Evolutionary conservation across 768 basidiomycete species (phyloP), one percentile per base, ranked within the genome.

Genomic region (Leucosporidium scottii): DNA sequence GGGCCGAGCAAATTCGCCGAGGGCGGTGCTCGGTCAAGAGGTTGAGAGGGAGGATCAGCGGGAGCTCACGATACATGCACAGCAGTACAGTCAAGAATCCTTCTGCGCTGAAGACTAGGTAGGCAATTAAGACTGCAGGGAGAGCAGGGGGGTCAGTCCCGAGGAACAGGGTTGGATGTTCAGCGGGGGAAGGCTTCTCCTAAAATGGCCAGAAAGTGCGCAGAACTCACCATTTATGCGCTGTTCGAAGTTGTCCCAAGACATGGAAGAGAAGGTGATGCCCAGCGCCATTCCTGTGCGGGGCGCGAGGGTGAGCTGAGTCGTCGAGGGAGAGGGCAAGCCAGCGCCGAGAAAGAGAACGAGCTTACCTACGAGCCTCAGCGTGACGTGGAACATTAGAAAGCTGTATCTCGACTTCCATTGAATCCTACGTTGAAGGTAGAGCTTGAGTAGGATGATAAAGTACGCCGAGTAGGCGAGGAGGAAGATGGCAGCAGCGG

Each of bases 21-120:
- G 9, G 25, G 25, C 13, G 28, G 39, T 15, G 13, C 39, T 44
- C 39, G 39, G 39, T 13, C 39, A 12, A 12, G 39, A 44, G 39
- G 39, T 3, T 8, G 39, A 17, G 39, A 15, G 39, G 15, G 3
- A 44, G 15, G 3, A 44, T 2, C 8, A 36, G 15, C 15, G 13
- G 8, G 3, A 4, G 25, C 61, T 30, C 49, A 44, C 73, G 67
- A 28, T 66, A 71, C 23, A 67, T 55, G 51, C 73, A 74, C 20
- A 74, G 67, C 10, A 74, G 67, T 2, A 74, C 59, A 53, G 70
- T 64, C 34, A 74, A 71, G 61, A 71, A 74, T 25, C 73, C 73
- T 36, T 74, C 73, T 4, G 73, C 73, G 10, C 62, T 62, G 25
- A 74, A 59, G 50, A 74, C 68, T 60, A 74, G 66, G 54, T 69